Conservation (phyloP, 73 alveolate genomes). For the Paramecium sonneborni region DNA sequence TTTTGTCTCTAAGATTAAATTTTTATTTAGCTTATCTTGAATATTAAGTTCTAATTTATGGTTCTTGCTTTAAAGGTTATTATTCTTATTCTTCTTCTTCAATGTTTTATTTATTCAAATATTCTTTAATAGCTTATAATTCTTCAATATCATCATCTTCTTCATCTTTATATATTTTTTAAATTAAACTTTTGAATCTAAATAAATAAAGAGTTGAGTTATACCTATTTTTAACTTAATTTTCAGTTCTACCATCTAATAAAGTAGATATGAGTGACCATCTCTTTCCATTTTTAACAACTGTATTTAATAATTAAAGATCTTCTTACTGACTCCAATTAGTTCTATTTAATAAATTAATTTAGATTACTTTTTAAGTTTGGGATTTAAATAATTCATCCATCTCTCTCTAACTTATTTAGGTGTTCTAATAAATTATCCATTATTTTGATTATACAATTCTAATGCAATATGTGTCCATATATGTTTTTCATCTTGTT, state of each 20-base stretch:
- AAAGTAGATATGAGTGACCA: slow-evolving; percentile 85
- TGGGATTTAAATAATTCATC: slow-evolving; percentile 89
- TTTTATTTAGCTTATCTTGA: slow-evolving; percentile 14
- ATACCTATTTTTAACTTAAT: slow-evolving; percentile 85
- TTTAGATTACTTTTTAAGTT: slow-evolving; percentile 70
- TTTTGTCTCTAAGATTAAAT: neutral
- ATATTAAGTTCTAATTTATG: neutral
- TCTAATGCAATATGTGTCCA: slow-evolving; percentile 51
- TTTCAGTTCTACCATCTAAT: slow-evolving; percentile 91
- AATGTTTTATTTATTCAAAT: neutral
- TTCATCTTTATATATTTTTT: slow-evolving; percentile 46
- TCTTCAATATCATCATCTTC: slow-evolving; percentile 59
- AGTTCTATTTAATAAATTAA: slow-evolving; percentile 16
- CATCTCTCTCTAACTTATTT: slow-evolving; percentile 92
- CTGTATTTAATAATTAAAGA: slow-evolving; percentile 74
- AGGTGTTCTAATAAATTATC: slow-evolving; percentile 49
- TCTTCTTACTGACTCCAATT: slow-evolving; percentile 89
- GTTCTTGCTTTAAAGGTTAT: neutral
- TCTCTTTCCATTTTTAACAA: slow-evolving; percentile 85
- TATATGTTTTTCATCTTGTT: slow-evolving; percentile 45
- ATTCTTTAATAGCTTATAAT: slow-evolving; percentile 18
- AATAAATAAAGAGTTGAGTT: neutral
- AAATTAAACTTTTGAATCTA: slow-evolving; percentile 49
- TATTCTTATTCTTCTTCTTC: neutral
- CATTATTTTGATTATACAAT: slow-evolving; percentile 47